These are phyloP conservation scores for Penicillium sp. DNA, from an alignment of 2,329 filamentous ascomycete genomes.

Conservation along the genomic window DNA sequence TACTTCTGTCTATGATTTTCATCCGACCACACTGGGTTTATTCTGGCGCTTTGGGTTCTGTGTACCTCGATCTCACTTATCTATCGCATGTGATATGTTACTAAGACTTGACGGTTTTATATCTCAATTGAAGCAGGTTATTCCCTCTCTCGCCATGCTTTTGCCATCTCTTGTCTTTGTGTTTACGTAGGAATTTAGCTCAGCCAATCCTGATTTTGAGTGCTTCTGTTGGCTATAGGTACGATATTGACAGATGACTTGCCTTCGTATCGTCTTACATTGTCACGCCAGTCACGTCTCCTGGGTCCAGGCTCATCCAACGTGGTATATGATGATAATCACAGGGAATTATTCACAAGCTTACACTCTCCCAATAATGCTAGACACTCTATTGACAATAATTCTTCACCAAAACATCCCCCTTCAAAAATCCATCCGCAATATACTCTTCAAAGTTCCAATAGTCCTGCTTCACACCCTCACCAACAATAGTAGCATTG, in stretches of 20 bases:
- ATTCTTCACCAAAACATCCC: slow-evolving; percentile 1
- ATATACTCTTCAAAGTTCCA: slow-evolving; percentile 29
- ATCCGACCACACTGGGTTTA: neutral
- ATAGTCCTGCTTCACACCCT: slow-evolving; percentile 27
- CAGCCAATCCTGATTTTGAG: neutral
- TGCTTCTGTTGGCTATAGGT: too few species aligned
- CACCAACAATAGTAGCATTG: slow-evolving; percentile 22
- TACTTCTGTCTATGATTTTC: neutral
- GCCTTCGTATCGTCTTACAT: neutral
- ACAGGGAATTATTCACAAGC: neutral
- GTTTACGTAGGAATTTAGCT: neutral
- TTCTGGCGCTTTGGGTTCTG: neutral
- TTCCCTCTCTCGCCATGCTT: neutral
- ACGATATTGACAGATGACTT: neutral
- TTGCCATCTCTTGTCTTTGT: too few species aligned
- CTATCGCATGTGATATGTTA: slow-evolving; percentile 5
- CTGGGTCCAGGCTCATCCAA: too few species aligned
- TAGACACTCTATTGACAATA: slow-evolving; percentile 7
- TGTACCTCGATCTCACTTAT: neutral
- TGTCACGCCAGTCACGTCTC: neutral
- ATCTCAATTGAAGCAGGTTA: slow-evolving; percentile 3
- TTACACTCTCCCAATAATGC: neutral
- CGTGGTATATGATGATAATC: neutral
- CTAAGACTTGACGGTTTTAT: neutral
- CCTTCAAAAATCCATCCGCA: slow-evolving; percentile 21